These are phyloP conservation scores for Verticillium alfalfae DNA, from an alignment of 2,329 filamentous ascomycete species.

Conservation along the genomic window DNA sequence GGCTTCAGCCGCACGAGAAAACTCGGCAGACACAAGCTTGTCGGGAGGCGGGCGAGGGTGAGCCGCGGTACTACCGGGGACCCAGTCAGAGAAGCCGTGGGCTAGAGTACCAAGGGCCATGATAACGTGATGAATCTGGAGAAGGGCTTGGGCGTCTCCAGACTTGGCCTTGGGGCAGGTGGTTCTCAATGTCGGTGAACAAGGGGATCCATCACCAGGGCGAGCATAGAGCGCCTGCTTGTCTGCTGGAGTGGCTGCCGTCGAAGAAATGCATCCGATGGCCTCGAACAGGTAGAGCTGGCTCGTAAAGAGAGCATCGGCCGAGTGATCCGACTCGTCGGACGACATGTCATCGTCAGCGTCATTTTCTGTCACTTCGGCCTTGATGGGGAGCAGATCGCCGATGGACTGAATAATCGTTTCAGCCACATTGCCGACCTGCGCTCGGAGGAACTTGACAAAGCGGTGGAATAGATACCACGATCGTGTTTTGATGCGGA, in stretches of 20 bases:
- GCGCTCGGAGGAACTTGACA: constrained; percentile 77
- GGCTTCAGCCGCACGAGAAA: constrained; percentile 79
- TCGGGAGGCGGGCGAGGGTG: constrained; percentile 43
- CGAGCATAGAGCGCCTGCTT: constrained; percentile 85
- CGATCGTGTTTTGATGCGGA: constrained; percentile 81
- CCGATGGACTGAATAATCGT: constrained; percentile 85
- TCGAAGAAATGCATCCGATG: constrained; percentile 86
- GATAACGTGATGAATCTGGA: constrained; percentile 94
- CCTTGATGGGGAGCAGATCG: constrained; percentile 85
- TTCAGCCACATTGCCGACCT: constrained; percentile 85
- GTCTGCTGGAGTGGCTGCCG: constrained; percentile 66
- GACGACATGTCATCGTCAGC: constrained; percentile 92
- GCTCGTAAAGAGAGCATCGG: constrained; percentile 85
- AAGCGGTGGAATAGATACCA: constrained; percentile 97
- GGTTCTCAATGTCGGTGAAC: constrained; percentile 81
- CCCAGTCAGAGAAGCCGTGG: constrained; percentile 88
- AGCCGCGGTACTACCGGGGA: constrained; percentile 51
- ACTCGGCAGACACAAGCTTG: constrained; percentile 74
- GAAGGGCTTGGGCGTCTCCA: constrained; percentile 72
- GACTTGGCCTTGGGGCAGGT: constrained; percentile 68
- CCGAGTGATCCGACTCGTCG: constrained; percentile 82
- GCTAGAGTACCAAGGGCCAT: constrained; percentile 92
- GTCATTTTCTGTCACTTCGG: constrained; percentile 74
- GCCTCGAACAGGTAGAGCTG: constrained; percentile 94
- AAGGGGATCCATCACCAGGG: constrained; percentile 82